phyloP scores from a whole-genome alignment of 306 rosid genomes.

The Fagus sylvatica region DNA sequence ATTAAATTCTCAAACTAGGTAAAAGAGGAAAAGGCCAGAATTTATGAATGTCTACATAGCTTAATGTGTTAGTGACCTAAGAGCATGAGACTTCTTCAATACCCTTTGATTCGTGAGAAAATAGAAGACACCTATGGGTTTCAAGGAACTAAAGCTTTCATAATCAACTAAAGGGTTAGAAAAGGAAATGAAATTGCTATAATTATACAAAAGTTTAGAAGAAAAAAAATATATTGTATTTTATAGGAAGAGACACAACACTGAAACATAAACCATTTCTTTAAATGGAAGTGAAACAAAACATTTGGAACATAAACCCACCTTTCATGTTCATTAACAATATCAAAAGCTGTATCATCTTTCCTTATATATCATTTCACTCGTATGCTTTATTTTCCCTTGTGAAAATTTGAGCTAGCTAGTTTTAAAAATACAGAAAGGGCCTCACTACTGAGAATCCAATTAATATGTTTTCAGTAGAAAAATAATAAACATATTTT shows the following conservation, averaged over 20 bases:
- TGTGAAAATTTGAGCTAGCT: conserved; percentile 10
- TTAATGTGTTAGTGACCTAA: not conserved
- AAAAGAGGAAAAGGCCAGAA: not conserved
- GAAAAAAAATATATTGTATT: not conserved
- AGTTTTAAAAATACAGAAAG: not conserved
- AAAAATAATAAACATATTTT: not conserved
- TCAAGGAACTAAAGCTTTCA: not conserved
- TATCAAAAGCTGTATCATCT: conserved; percentile 1
- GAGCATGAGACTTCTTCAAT: not conserved
- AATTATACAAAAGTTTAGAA: not conserved
- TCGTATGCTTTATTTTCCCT: conserved; percentile 2
- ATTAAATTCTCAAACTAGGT: not conserved
- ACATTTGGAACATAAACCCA: not conserved
- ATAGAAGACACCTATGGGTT: not conserved
- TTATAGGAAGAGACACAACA: not conserved
- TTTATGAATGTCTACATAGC: not conserved
- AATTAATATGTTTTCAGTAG: not conserved
- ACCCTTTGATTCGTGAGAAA: not conserved
- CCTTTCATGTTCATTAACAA: not conserved
- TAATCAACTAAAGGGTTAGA: too few species aligned
- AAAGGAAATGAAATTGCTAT: not conserved
- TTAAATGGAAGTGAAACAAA: not conserved
- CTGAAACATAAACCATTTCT: too few species aligned
- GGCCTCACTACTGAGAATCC: not conserved
- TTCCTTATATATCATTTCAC: not conserved